phyloP scores from a whole-genome alignment of 768 basidiomycete genomes.

The Pleurotus platypus region DNA sequence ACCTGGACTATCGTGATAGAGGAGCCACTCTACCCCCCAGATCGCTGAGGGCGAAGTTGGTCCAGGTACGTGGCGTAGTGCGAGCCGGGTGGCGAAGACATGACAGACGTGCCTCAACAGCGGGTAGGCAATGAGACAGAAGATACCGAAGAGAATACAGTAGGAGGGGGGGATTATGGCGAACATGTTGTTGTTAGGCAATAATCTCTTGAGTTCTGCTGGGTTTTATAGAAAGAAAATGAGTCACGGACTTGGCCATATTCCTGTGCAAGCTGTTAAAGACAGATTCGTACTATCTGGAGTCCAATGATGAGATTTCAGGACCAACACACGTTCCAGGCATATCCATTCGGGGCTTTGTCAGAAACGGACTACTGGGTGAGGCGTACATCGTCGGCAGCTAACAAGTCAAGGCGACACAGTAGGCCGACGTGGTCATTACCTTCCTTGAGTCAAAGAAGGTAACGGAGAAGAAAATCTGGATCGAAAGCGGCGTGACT shows the following conservation, averaged over 20 bases:
- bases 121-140: slow-evolving; percentile 25
- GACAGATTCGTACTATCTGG: not conserved
- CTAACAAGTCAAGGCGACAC: not conserved
- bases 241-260: not conserved
- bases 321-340: not conserved
- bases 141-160: slow-evolving; percentile 15
- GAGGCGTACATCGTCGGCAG: slow-evolving; percentile 1
- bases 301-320: not conserved
- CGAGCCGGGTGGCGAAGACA: slow-evolving; percentile 25
- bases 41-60: slow-evolving; percentile 44
- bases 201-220: not conserved
- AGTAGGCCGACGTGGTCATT: not conserved
- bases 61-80: slow-evolving; percentile 47
- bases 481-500: not conserved
- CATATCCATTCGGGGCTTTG: not conserved
- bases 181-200: slow-evolving; percentile 16
- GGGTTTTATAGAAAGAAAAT: not conserved
- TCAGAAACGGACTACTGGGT: not conserved
- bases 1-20: slow-evolving; percentile 54
- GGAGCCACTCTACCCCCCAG: slow-evolving; percentile 61
- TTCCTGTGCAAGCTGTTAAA: slow-evolving; percentile 6
- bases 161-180: slow-evolving; percentile 2
- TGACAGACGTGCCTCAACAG: slow-evolving; percentile 30
- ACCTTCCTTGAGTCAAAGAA: not conserved
- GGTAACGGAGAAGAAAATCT: not conserved